phyloP scores from a whole-genome alignment of 306 rosid species.

The Fagus crenata region DNA sequence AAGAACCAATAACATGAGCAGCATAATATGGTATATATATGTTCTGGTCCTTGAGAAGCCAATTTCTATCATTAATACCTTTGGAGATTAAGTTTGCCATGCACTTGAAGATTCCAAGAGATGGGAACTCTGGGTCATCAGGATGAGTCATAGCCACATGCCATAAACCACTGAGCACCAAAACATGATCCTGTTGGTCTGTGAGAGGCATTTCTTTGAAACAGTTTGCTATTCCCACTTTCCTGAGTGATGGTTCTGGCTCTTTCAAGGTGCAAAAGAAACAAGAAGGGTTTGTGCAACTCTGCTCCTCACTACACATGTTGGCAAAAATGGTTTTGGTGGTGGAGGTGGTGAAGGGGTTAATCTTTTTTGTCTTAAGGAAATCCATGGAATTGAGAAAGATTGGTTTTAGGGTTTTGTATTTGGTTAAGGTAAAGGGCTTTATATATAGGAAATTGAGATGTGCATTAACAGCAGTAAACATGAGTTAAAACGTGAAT shows the following conservation, averaged over 20 bases:
- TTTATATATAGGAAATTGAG: too few relatives aligned
- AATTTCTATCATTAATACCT: constrained; percentile 37
- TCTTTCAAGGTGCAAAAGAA: constrained; percentile 79
- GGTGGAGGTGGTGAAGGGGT: constrained; percentile 23
- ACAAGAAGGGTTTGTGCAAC: constrained; percentile 43
- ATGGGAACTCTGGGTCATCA: constrained; percentile 60
- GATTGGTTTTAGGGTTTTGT: constrained; percentile 13
- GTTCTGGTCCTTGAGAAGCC: constrained; percentile 67
- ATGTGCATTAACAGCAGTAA: too few relatives aligned
- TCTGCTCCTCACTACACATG: constrained; percentile 25
- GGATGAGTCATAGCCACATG: constrained; percentile 74
- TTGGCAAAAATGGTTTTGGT: constrained; percentile 6
- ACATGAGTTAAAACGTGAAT: too few relatives aligned
- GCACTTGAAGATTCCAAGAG: constrained; percentile 75
- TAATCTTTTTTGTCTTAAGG: constrained; percentile 31
- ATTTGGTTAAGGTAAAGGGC: constrained; percentile 13
- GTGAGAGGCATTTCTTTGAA: constrained; percentile 47
- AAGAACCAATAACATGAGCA: constrained; percentile 82
- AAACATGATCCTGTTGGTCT: constrained; percentile 47
- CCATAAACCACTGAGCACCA: constrained; percentile 66
- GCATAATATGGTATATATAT: constrained; percentile 82
- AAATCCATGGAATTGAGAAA: constrained; percentile 32
- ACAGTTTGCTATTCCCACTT: constrained; percentile 37
- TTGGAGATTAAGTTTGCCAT: constrained; percentile 64
- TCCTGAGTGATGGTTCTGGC: constrained; percentile 37